A percentile compares a stretch with the other conserved stretches of the same genome.
phyloP scores from a whole-genome alignment of 345 rosid species.

The Syzygium aromaticum region DNA sequence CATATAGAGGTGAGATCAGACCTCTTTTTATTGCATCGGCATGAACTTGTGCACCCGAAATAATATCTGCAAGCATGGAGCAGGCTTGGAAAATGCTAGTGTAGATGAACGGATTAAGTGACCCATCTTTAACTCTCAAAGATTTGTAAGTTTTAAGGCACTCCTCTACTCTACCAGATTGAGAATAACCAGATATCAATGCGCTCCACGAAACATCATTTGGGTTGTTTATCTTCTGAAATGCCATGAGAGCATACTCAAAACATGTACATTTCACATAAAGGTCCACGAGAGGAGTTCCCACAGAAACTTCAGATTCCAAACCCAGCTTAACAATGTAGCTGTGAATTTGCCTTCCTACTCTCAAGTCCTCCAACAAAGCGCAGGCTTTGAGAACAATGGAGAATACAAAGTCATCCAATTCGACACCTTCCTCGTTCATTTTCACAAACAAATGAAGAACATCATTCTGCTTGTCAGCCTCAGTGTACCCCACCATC shows the following conservation, averaged over 20 bases:
- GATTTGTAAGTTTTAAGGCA: conserved; percentile 38
- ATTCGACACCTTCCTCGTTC: conserved; percentile 40
- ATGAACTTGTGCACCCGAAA: conserved; percentile 59
- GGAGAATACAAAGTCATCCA: conserved; percentile 61
- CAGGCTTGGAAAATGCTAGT: conserved; percentile 73
- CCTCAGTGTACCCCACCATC: conserved; percentile 53
- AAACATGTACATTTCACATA: conserved; percentile 49
- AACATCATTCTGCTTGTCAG: conserved; percentile 33
- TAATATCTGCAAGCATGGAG: conserved; percentile 50
- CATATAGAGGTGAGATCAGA: conserved; percentile 40
- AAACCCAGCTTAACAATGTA: conserved; percentile 47
- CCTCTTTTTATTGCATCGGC: conserved; percentile 69
- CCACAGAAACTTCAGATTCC: conserved; percentile 56
- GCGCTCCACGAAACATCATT: conserved; percentile 74
- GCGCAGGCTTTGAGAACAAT: conserved; percentile 66
- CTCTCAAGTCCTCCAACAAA: conserved; percentile 28
- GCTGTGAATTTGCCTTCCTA: conserved; percentile 62
- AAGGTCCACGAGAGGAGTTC: conserved; percentile 72
- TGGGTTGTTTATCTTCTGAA: conserved; percentile 47
- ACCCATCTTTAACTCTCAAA: conserved; percentile 27
- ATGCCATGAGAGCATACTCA: conserved; percentile 43
- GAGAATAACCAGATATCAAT: conserved; percentile 54
- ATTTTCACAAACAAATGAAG: conserved; percentile 32
- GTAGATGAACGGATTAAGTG: conserved; percentile 48
- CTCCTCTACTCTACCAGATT: conserved; percentile 42